Evolutionary conservation across 1,139 yeast species (phyloP), one percentile per base, ranked within the genome.

Genomic region (Suhomyces yuchorum): DNA sequence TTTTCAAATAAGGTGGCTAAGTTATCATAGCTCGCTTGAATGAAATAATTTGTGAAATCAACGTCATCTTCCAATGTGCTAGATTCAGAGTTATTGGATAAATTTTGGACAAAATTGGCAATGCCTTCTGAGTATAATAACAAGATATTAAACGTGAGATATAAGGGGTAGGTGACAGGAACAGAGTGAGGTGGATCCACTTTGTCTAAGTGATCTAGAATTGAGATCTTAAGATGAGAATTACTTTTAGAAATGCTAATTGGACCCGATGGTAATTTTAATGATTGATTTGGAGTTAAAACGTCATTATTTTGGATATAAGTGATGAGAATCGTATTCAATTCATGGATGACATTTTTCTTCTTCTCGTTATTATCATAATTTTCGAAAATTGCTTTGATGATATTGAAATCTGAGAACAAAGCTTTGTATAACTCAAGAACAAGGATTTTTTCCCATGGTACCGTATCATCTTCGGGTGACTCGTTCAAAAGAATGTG

Each of bases 181-280:
- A 83, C 72, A 1, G 67, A 60, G 0, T 88, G 84, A 3, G 79
- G 79, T 0, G 96, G 84, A 32, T 87, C 95, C 0, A 71, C 57
- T 57, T 90, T 91, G 58, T 92, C 98, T 28, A 92, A 71, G 49
- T 85, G 79, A 50, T 91, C 97, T 40, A 91, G 71, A 48, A 84
- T 77, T 6, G 84, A 73, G 0, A 83, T 71, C 54, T 84, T 81
- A 46, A 81, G 68, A 1, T 59, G 51, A 0, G 77, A 69, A 22
- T 51, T 51, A 9, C 61, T 50, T 44, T 59, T 64, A 1, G 74
- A 66, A 40, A 71, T 51, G 34, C 58, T 59, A 2, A 51, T 43
- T 11, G 48, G 45, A 17, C 50, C 18, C 58, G 63, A 22, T 2
- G 58, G 54, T 9, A 66, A 62, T 45, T 65, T 69, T 12, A 77